Percentiles rank a stretch among this genome's conserved stretches.
Conservation (phyloP, 2,329 filamentous ascomycete species). For the Tolypocladium paradoxum region DNA sequence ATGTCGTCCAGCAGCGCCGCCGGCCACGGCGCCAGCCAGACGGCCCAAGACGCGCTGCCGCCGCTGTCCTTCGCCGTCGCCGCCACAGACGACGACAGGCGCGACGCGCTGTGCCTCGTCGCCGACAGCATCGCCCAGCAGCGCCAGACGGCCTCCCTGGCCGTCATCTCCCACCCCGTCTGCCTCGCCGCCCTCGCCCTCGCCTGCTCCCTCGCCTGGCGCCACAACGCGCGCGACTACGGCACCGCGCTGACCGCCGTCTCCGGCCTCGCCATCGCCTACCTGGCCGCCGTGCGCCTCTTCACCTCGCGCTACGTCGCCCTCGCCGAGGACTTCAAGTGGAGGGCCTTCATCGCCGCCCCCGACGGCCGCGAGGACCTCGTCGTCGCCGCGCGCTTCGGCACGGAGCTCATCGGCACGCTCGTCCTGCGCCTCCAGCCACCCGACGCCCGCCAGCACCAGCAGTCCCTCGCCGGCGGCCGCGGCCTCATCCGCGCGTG, state of each 20-base stretch:
- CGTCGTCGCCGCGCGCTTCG: slow-evolving; percentile 53
- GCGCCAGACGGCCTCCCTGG: slow-evolving; percentile 53
- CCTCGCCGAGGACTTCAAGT: slow-evolving; percentile 51
- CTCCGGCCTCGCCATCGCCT: slow-evolving; percentile 50
- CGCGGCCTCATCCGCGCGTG: slow-evolving; percentile 65
- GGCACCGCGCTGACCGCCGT: slow-evolving; percentile 43
- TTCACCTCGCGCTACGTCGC: slow-evolving; percentile 51
- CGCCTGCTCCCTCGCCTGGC: slow-evolving; percentile 29
- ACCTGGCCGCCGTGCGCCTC: slow-evolving; percentile 50
- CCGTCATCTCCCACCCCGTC: slow-evolving; percentile 53
- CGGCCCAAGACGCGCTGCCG: too few relatives aligned
- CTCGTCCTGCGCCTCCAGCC: slow-evolving; percentile 53
- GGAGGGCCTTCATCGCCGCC: slow-evolving; percentile 44
- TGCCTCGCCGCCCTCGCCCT: slow-evolving; percentile 33
- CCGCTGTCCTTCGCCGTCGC: slow-evolving; percentile 50
- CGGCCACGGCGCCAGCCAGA: too few relatives aligned
- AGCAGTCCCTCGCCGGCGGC: slow-evolving; percentile 29
- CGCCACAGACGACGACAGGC: slow-evolving; percentile 43
- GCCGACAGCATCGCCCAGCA: slow-evolving; percentile 78
- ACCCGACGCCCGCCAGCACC: background rate
- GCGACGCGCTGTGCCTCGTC: slow-evolving; percentile 59
- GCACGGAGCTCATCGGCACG: slow-evolving; percentile 57
- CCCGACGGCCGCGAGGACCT: slow-evolving; percentile 30
- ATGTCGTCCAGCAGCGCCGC: background rate
- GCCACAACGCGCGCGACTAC: slow-evolving; percentile 32